These are phyloP conservation scores for Pythium sukuiense DNA, from an alignment of 352 stramenopile species.

Conservation along the genomic window DNA sequence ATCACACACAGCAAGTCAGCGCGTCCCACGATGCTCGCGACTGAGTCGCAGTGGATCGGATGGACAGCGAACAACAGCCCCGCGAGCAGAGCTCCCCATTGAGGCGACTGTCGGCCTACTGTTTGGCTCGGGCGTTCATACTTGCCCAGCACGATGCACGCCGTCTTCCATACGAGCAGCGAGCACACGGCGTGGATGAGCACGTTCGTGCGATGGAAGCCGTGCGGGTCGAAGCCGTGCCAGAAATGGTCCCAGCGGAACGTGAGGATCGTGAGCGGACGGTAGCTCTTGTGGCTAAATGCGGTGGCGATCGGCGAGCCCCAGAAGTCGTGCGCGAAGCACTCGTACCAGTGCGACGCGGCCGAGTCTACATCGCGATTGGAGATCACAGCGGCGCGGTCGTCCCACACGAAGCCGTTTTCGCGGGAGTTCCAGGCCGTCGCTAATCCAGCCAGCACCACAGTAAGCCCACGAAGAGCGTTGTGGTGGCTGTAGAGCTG, in stretches of 20 bases:
- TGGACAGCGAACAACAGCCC: slow-evolving; percentile 91
- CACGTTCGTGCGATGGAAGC: slow-evolving; percentile 81
- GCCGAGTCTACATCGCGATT: slow-evolving; percentile 58
- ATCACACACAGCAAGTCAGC: slow-evolving; percentile 86
- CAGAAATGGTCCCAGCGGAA: slow-evolving; percentile 66
- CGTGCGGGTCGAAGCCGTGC: slow-evolving; percentile 41
- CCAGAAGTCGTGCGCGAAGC: slow-evolving; percentile 90
- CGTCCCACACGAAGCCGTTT: slow-evolving; percentile 89
- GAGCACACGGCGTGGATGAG: slow-evolving; percentile 61
- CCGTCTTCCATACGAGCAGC: slow-evolving; percentile 57
- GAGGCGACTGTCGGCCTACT: not conserved
- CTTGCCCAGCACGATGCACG: slow-evolving; percentile 32
- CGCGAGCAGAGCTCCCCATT: slow-evolving; percentile 31
- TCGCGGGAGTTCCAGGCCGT: slow-evolving; percentile 51
- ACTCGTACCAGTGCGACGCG: slow-evolving; percentile 31
- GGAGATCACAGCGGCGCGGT: slow-evolving; percentile 74
- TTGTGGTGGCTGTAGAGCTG: not conserved
- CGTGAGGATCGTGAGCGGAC: slow-evolving; percentile 76
- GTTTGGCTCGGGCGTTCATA: not conserved
- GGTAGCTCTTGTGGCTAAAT: slow-evolving; percentile 88
- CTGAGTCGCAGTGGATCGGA: slow-evolving; percentile 88
- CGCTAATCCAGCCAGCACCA: slow-evolving; percentile 42
- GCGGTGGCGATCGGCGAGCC: slow-evolving; percentile 54
- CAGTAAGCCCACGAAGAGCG: slow-evolving; percentile 1
- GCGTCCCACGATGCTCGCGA: slow-evolving; percentile 89